Percentiles rank a stretch among this genome's conserved stretches.
Evolutionary conservation across 164 flowering plant species (phyloP).

Genomic region (Umbellularia californica): DNA sequence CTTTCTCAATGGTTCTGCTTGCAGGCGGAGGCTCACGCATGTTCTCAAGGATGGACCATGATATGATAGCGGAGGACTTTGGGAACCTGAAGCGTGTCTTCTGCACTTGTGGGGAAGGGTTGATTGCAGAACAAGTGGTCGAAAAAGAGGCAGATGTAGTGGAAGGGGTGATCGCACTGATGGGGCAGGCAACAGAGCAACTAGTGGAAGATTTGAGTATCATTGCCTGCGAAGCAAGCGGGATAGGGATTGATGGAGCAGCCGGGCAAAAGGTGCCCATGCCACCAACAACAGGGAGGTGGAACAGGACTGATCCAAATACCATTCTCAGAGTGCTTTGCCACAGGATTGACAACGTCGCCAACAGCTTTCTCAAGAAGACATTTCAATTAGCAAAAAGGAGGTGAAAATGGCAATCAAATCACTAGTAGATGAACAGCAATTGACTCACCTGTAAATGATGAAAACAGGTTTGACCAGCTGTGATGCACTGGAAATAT

Average conservation of each 20-base stretch:
- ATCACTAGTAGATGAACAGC: neutral
- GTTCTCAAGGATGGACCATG: slow-evolving; percentile 53
- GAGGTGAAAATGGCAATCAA: slow-evolving; percentile 24
- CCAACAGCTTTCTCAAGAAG: slow-evolving; percentile 75
- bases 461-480: no score
- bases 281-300: slow-evolving; percentile 94
- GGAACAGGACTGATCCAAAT: slow-evolving; percentile 84
- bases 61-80: slow-evolving; percentile 74
- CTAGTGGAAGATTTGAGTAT: slow-evolving; percentile 81
- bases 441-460: no score
- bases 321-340: slow-evolving; percentile 87
- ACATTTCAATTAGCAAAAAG: slow-evolving; percentile 77
- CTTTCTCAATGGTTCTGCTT: slow-evolving; percentile 75
- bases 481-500: no score
- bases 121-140: slow-evolving; percentile 61
- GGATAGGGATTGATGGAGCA: slow-evolving; percentile 31
- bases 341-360: slow-evolving; percentile 60
- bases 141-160: slow-evolving; percentile 67
- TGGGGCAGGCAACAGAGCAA: slow-evolving; percentile 77
- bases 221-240: slow-evolving; percentile 64
- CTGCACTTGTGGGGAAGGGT: slow-evolving; percentile 61
- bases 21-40: slow-evolving; percentile 73
- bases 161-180: slow-evolving; percentile 67
- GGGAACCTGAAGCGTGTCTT: slow-evolving; percentile 59
- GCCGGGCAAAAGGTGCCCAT: slow-evolving; percentile 49